Evolutionary conservation across 2,329 filamentous ascomycete species (phyloP), one percentile per base, ranked within the genome.

Genomic region (Fusarium fracticaudum): DNA sequence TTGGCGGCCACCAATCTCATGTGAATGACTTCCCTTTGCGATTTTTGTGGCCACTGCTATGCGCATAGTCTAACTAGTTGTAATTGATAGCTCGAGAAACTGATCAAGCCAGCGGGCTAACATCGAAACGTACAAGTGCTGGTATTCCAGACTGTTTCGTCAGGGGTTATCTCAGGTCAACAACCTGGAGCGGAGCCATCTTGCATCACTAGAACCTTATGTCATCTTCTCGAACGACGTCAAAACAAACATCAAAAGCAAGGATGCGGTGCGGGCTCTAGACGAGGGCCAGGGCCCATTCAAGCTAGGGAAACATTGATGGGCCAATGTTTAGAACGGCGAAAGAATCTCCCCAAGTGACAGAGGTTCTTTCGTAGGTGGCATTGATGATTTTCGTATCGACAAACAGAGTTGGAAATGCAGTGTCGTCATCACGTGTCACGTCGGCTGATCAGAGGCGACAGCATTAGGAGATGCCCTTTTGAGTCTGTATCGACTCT

Each of bases 391-490:
- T 64, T 69, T 75, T 69, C 74, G 47, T 31, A 64, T 72, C 48
- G 41, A 50, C 55, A 64, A 65, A 57, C 63, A 60, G n/a, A 64
- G 45, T 64, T 64, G 48, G 64, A 63, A 61, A 50, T 44, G 24
- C 60, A 60, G 58, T 76, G 69, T 70, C 69, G 72, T 75, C 65
- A 76, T 77, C 74, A 77, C 76, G 72, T 77, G 72, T 75, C 54
- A 65, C 58, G 50, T 18, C 50, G 47, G 61, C 60, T 68, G 66
- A 76, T 65, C 67, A 57, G 66, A 73, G 64, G 64, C 72, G 60
- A 69, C 31, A 60, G 33, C 37, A 40, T 20, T 33, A 43, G 59
- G 26, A 44, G 44, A 31, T 44, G 47, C 69, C 62, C 11, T 47
- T 73, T 64, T 51, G 55, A 60, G 55, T 37, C 53, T 40, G 55